Conservation (phyloP, 2,329 filamentous ascomycete genomes). For the Podosphaera xanthii region DNA sequence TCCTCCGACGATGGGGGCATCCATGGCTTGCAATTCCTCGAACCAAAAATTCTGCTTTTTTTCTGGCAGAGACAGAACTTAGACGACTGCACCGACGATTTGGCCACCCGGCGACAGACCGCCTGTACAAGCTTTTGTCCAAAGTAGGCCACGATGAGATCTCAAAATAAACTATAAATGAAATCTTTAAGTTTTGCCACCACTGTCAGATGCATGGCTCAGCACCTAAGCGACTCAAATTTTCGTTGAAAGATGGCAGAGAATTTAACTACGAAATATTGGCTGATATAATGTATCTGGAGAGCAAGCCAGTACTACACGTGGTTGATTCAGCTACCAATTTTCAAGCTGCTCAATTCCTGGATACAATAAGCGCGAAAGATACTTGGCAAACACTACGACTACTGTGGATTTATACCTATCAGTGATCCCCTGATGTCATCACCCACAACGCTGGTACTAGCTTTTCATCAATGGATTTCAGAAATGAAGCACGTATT, state of each 20-base stretch:
- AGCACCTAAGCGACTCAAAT: no score
- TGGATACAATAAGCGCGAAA: neutral
- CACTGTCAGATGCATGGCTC: no score
- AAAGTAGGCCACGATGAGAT: neutral
- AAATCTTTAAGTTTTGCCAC: neutral
- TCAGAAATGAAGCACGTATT: neutral
- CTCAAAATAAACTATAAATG: neutral
- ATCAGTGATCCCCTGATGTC: neutral
- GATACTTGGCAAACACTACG: constrained; percentile 2
- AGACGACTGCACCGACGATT: neutral
- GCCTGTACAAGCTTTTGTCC: no score
- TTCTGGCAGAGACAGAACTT: neutral
- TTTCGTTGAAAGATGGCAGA: neutral
- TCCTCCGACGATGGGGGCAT: neutral
- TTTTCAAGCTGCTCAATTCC: constrained; percentile 2
- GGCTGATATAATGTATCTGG: neutral
- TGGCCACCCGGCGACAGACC: neutral
- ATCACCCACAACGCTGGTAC: neutral
- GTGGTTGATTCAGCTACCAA: neutral
- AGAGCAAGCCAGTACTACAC: neutral
- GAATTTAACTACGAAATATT: neutral
- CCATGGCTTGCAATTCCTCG: neutral
- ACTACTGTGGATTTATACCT: constrained; percentile 2
- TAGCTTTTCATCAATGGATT: constrained; percentile 3
- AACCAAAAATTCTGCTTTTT: neutral